Evolutionary conservation across 768 basidiomycete genomes (phyloP), one percentile per base, ranked within the genome.

Genomic region (Auricularia cornea): DNA sequence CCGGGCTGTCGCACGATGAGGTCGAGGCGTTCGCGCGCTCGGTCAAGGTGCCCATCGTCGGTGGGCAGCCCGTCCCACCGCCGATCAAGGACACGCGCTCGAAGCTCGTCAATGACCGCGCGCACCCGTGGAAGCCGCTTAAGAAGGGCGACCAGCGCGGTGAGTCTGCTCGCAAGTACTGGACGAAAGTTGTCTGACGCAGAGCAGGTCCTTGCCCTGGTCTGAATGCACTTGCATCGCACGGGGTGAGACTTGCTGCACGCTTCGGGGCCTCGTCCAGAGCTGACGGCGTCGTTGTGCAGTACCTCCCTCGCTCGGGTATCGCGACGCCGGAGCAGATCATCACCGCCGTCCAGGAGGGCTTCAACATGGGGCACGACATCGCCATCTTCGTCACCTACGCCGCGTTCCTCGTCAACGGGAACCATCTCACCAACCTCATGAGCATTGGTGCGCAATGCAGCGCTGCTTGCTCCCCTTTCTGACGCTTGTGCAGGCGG

Each of bases 291-390:
- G 8, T 44, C 6, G 59, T 31, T 3, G 20, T 12, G 26, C 20
- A 64, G 63, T 64, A 52, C 20, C 60, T 64, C 29, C 63, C 63
- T 12, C 38, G 63, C 12, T 26, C 35, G 20, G 63, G 63, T 10
- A 44, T 64, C 28, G 63, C 63, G n/a, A 64, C 44, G n/a, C 63
- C 63, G 3, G 60, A 23, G 18, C 63, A 64, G 30, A 51, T 64
- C 32, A 28, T 64, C n/a, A 52, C 33, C 8, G 63, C 63, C n/a
- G 63, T 64, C 29, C 41, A 51, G 48, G 63, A 64, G 48, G 63
- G 63, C 23, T 64, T 64, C 60, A 64, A 64, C 48, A 51, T 64
- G 63, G 63, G 63, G 8, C 32, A 31, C 20, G 63, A 64, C 30
- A 20, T 64, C 26, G 63, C 63, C 3, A 33, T 5, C 11, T 61